Evolutionary conservation across 2,329 filamentous ascomycete genomes (phyloP), one percentile per base, ranked within the genome.

Genomic region (Aspergillus sp.): DNA sequence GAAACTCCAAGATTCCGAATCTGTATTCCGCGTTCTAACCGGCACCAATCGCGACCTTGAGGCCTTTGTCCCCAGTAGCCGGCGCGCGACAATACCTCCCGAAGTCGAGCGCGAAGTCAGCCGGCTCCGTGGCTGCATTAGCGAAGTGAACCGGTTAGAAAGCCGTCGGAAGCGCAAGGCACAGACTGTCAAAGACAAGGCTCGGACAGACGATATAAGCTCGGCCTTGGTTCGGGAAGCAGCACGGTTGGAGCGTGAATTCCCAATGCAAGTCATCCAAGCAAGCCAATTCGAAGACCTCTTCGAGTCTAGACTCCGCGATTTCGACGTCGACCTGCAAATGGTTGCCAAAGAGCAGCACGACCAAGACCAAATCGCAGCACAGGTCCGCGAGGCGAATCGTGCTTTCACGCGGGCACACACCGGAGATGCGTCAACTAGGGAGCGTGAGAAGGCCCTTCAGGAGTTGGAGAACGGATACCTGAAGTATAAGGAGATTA

Each of bases 401-500:
- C 84, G 84, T 14, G 87, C 89, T 17, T 97, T 98, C 66, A 84
- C 90, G 61, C 80, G 84, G 19, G 90, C 90, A 63, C 85, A 87
- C 53, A 83, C 81, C 40, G 86, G 87, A 3, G 90, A 91, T 63
- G 81, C 82, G 0, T 85, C 84, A 6, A 84, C 82, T 2, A 84
- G 82, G 59, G 92, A 96, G 69, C 86, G 95, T 14, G 93, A 98
- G 72, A 84, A 89, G 64, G 92, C 91, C 0, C 77, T 99, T 49
- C 95, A 99, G 74, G 86, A 84, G 61, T 80, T 99, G 9, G 93
- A 98, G 73, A 92, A 90, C 62, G 93, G 91, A 0, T 98, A 96
- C 72, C 87, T 92, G 74, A 96, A 93, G 76, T 98, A 98, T 79
- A 96, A 96, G 76, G 93, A 99, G 73, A 91, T 98, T 56, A 86